phyloP scores from a whole-genome alignment of 2,329 filamentous ascomycete species.

The Ceratocystis huliohia region DNA sequence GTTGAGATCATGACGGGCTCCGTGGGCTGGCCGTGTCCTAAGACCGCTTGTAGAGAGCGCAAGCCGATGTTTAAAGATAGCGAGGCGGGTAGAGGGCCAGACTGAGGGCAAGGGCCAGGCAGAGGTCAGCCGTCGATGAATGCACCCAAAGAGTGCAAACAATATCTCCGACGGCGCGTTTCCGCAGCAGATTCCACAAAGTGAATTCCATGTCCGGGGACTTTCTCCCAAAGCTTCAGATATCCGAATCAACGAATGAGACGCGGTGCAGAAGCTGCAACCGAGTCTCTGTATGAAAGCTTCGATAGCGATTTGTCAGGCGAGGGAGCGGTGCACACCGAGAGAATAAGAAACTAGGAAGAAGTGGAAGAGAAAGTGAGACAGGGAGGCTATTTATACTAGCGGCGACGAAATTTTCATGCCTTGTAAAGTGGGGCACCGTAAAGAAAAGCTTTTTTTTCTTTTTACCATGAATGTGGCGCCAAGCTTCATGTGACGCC shows the following conservation, averaged over 20 bases:
- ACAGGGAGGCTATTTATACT: conserved; percentile 8
- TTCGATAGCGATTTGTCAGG: conserved; percentile 99
- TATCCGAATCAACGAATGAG: conserved; percentile 26
- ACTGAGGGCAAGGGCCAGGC: conserved; percentile 18
- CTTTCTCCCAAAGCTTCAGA: conserved; percentile 95
- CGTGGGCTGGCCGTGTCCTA: not conserved
- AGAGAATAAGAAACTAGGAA: conserved; percentile 26
- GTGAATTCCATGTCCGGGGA: conserved; percentile 72
- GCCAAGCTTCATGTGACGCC: not conserved
- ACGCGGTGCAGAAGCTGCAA: conserved; percentile 10
- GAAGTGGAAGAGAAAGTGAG: conserved; percentile 18
- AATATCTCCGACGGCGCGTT: conserved; percentile 99
- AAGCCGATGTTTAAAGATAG: conserved; percentile 18
- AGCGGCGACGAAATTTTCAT: conserved; percentile 2
- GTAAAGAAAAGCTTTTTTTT: not conserved
- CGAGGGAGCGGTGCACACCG: conserved; percentile 60
- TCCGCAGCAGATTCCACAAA: conserved; percentile 50
- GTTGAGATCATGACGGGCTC: not conserved
- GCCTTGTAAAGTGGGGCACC: no score
- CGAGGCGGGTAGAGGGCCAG: conserved; percentile 3
- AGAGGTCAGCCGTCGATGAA: conserved; percentile 32
- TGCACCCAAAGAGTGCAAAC: conserved; percentile 26
- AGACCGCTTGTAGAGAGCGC: conserved; percentile 22
- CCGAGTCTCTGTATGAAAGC: conserved; percentile 71
- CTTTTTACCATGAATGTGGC: no score